Base-by-base conservation (phyloP, 2,329 filamentous ascomycete species). In the Calonectria crousiana region DNA sequence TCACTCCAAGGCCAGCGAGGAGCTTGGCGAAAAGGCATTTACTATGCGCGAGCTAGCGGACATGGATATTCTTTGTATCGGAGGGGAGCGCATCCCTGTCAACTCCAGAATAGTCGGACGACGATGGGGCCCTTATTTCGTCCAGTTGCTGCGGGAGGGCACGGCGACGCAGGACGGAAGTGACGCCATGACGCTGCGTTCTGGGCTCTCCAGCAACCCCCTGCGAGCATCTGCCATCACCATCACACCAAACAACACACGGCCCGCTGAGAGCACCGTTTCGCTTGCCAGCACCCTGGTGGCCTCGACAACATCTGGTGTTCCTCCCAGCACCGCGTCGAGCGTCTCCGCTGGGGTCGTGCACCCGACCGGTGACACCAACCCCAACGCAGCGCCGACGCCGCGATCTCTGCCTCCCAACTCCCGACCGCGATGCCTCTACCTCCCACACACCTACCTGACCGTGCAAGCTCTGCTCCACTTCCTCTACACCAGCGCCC, bases 81-180 rank as follows among this genome's bases (percentile, higher is more conserved):
- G 94, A 26, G 96, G 96, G 28, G 96, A 98, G 83, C 92, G 96
- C 23, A 95, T 98, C 78, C 95, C 97, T 0, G 94, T 98, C 78
- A 99, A 98, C 84, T 98, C 97, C 9, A 92, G 95, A 72, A 91
- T 99, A 20, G 90, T 98, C 20, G 93, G 94, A 13, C 91, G 95
- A 34, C 90, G 97, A 82, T 99, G 97, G 97, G 97, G 97, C 0
- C 95, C 95, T 0, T 98, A 98, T 83, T 98, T 99, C 85, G 95
- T 98, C 71, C 95, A 98, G 82, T 89, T 99, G 2, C 88, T 98
- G 13, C 92, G 94, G 34, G 96, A 98, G 84, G 95, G 94, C 6
- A 92, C 94, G 2, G 89, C 92, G 1, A 92, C 92, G 16, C 90
- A 93, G 72, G 93, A 94, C 68, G 94, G 93, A 2, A 91, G 92